Percentiles rank a stretch among this genome's conserved stretches.
phyloP scores from a whole-genome alignment of 805 yeast genomes.

The Saccharomyces cerevisiae region DNA sequence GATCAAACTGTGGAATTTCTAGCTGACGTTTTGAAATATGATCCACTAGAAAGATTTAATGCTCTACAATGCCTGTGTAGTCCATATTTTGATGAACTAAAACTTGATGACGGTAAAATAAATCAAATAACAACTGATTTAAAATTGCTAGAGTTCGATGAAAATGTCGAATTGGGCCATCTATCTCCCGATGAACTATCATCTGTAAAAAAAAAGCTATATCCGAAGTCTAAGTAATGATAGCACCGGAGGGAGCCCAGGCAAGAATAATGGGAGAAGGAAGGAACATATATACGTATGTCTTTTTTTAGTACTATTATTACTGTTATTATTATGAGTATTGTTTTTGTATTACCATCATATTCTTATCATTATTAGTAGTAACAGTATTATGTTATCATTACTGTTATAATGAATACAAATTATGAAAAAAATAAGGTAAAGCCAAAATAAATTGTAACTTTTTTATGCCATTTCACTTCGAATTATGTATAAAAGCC shows the following conservation, averaged over 20 bases:
- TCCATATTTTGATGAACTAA: conserved; percentile 27
- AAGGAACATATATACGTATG: neutral
- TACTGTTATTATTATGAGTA: neutral
- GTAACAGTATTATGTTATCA: neutral
- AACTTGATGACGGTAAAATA: conserved; percentile 15
- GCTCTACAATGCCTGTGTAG: conserved; percentile 36
- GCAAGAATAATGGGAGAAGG: neutral
- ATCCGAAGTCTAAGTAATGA: conserved; percentile 4
- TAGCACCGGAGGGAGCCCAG: neutral
- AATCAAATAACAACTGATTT: conserved; percentile 15
- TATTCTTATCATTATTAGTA: neutral
- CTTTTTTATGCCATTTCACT: neutral
- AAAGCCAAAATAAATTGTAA: neutral
- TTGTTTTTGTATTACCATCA: neutral
- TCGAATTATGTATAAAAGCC: neutral
- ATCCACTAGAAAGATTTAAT: conserved; percentile 56
- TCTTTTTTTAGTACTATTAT: neutral
- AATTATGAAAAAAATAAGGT: neutral
- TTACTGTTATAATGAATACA: neutral
- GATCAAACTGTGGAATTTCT: conserved; percentile 47
- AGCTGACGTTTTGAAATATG: conserved; percentile 52
- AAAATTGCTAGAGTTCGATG: conserved; percentile 22
- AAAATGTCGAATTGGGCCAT: conserved; percentile 23
- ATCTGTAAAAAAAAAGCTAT: conserved; percentile 19
- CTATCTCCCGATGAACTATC: conserved; percentile 21